Percentiles rank a stretch among this genome's conserved stretches.
These are phyloP conservation scores for Tagetes patula DNA, from an alignment of 129 eudicot genomes.

Conservation along the genomic window DNA sequence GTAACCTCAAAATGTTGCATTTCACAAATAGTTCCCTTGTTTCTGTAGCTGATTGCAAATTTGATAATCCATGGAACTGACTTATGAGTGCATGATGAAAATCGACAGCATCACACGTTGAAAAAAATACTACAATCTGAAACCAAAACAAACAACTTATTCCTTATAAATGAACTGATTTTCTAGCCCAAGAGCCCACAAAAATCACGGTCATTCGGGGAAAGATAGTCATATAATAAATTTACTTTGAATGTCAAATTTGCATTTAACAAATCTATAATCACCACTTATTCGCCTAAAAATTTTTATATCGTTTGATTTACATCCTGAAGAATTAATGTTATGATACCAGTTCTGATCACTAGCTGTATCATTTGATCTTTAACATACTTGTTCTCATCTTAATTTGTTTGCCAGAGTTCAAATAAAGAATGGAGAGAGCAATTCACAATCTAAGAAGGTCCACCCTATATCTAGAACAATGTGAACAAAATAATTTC, in stretches of 20 bases:
- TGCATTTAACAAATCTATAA: constrained; percentile 3
- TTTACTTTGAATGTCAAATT: background rate
- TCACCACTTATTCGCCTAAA: background rate
- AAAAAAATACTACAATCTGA: constrained; percentile 93
- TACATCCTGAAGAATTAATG: background rate
- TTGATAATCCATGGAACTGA: constrained; percentile 57
- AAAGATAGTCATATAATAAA: background rate
- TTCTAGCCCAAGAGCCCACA: background rate
- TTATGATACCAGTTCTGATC: background rate
- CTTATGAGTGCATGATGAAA: constrained; percentile 71
- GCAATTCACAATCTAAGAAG: background rate
- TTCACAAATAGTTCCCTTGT: constrained; percentile 46
- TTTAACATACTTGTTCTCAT: too few species aligned
- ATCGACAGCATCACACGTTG: constrained; percentile 95
- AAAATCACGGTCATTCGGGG: background rate
- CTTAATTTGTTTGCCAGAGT: background rate
- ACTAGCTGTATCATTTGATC: background rate
- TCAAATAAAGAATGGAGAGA: background rate
- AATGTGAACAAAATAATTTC: background rate
- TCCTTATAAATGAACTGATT: constrained; percentile 10
- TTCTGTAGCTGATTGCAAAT: constrained; percentile 41
- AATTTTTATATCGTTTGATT: background rate
- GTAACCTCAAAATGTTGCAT: constrained; percentile 72
- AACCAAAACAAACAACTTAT: constrained; percentile 24
- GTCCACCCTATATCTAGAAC: background rate